Evolutionary conservation across 2,329 filamentous ascomycete genomes (phyloP), one percentile per base, ranked within the genome.

Genomic region (Rutstroemia sp.): DNA sequence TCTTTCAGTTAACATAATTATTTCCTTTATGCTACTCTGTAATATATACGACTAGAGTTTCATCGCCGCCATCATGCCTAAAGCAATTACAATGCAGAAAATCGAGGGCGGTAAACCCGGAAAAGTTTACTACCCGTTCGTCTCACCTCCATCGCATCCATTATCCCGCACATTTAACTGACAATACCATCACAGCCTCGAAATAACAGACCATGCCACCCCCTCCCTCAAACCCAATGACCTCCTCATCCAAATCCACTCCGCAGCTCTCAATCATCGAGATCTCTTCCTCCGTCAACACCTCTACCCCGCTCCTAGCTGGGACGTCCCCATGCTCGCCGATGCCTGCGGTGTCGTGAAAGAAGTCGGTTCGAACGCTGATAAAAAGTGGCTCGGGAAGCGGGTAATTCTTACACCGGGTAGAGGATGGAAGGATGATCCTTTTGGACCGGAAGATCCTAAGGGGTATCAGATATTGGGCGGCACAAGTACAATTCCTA

Each of bases 281-380:
- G 94, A 97, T 72, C 83, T 95, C 64, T 97, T 96, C 75, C 88
- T 95, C 72, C 88, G 92, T 54, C 91, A 94, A 71, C 87, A 92
- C 68, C 83, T 95, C 42, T 97, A 97, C 76, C 92, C 92, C 0
- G 87, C 82, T 64, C 87, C 90, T 53, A 86, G 87, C 12, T 95
- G 95, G 71, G 79, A 81, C 58, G 77, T 84, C 5, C 89, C 92
- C 1, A 75, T 97, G 44, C 80, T 95, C 25, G 84, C 91, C 58
- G 92, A 97, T 69, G 92, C 89, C 61, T 85, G 81, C 64, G 92
- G 92, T 54, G 75, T 80, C 57, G 89, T 97, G 4, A 78, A 85
- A 30, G 74, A 77, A 4, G 74, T 83, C 3, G 89, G 89, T 12
- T 70, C 79, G 1, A 73, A 73, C 2, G 72, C 78, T 27, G 66